These are phyloP conservation scores for Clathrospora elynae DNA, from an alignment of 2,329 filamentous ascomycete genomes.

Conservation along the genomic window DNA sequence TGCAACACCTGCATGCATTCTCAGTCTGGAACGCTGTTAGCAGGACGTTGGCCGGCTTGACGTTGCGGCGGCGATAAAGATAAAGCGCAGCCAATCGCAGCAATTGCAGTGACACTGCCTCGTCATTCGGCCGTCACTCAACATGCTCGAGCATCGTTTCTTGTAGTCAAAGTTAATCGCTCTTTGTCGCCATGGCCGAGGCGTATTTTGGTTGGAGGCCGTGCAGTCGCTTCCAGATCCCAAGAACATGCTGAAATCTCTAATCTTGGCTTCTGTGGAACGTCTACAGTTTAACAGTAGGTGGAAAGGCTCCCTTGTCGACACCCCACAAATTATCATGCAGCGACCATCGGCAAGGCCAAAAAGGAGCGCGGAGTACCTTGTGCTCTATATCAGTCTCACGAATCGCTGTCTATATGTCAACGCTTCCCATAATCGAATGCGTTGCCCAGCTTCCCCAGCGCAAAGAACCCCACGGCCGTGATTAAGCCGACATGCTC, in stretches of 20 bases:
- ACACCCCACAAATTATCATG: conserved; percentile 31
- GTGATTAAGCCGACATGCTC: conserved; percentile 18
- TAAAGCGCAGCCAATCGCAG: conserved; percentile 30
- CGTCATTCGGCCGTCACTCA: conserved; percentile 33
- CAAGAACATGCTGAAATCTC: conserved; percentile 11
- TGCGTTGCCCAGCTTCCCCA: conserved; percentile 7
- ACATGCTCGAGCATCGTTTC: conserved; percentile 24
- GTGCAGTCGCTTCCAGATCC: conserved; percentile 13
- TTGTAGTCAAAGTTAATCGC: conserved; percentile 37
- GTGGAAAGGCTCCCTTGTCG: conserved; percentile 15
- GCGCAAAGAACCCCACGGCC: conserved; percentile 33
- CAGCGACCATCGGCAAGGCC: conserved; percentile 20
- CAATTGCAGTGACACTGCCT: conserved; percentile 23
- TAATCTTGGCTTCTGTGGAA: background rate
- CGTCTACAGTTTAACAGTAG: conserved; percentile 8
- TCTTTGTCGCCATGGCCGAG: conserved; percentile 15
- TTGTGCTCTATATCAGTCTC: conserved; percentile 2
- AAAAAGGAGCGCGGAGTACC: background rate
- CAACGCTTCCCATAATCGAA: conserved; percentile 15
- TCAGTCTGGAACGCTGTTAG: conserved; percentile 18
- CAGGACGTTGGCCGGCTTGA: conserved; percentile 20
- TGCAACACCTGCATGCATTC: conserved; percentile 24
- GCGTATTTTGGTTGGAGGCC: conserved; percentile 6
- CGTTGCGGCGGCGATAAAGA: conserved; percentile 35
- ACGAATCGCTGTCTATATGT: conserved; percentile 23